Percentiles rank a stretch among this genome's conserved stretches.
These are phyloP conservation scores for Leishmania lainsoni DNA, from an alignment of 208 protist genomes.

Conservation along the genomic window DNA sequence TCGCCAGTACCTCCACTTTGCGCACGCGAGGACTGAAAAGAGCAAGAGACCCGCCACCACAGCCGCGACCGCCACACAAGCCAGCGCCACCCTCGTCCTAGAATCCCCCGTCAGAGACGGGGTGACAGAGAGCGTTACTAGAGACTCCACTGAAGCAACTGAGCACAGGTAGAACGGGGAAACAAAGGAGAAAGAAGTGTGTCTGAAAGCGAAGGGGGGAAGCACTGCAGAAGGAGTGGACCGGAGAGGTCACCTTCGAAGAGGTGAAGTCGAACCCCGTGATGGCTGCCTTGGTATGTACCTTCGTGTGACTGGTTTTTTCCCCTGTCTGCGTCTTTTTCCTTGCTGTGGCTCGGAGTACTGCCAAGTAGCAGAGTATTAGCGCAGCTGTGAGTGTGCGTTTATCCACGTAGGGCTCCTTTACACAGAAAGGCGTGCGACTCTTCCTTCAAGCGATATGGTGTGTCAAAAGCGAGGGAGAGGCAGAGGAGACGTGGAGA, in stretches of 20 bases:
- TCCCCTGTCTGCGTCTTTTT: neutral
- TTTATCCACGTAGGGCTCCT: neutral
- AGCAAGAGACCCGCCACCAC: neutral
- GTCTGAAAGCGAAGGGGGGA: neutral
- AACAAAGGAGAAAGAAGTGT: neutral
- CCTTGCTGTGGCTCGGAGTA: neutral
- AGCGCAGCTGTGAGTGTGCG: neutral
- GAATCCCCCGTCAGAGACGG: neutral
- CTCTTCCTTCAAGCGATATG: neutral
- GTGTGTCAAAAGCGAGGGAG: neutral
- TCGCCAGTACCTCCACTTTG: neutral
- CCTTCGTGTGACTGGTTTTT: neutral
- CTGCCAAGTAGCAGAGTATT: neutral
- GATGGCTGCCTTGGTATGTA: neutral
- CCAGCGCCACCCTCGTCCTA: neutral
- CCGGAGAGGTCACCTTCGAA: neutral
- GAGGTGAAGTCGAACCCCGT: neutral
- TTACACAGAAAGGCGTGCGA: neutral
- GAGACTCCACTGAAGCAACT: slow-evolving; percentile 4
- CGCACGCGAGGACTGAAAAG: neutral
- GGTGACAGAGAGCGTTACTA: neutral
- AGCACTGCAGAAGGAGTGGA: neutral
- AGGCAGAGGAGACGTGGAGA: neutral
- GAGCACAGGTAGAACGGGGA: neutral
- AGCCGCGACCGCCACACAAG: neutral